Conservation (phyloP, 768 basidiomycete species). For the Mycena kentingensis region DNA sequence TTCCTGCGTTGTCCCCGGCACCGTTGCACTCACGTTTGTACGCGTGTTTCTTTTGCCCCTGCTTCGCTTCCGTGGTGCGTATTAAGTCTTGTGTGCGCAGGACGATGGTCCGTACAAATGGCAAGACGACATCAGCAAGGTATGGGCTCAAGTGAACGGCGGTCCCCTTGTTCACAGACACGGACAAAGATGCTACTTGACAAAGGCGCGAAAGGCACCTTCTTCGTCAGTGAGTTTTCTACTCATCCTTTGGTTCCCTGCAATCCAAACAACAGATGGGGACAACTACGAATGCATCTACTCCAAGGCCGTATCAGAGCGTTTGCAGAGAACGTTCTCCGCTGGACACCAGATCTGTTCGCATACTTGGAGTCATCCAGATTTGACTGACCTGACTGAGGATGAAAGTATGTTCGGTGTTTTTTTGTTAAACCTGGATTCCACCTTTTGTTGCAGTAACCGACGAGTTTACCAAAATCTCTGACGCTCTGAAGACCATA, state of each 20-base stretch:
- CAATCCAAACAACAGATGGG: background rate
- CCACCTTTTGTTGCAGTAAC: conserved; percentile 1
- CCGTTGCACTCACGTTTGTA: conserved; percentile 34
- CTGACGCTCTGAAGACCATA: conserved; percentile 28
- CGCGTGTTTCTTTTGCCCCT: background rate
- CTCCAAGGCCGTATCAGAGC: conserved; percentile 18
- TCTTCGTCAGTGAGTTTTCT: conserved; percentile 32
- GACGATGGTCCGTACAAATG: conserved; percentile 31
- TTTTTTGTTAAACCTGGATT: background rate
- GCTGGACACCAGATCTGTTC: conserved; percentile 36
- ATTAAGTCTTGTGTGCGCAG: conserved; percentile 15
- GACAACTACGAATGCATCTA: conserved; percentile 32
- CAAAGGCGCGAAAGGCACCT: conserved; percentile 33
- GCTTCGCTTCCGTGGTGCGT: background rate
- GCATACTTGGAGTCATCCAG: conserved; percentile 35
- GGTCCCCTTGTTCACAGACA: too few relatives aligned
- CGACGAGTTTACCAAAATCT: conserved; percentile 10
- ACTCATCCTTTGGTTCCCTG: too few relatives aligned
- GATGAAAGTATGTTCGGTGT: conserved; percentile 23
- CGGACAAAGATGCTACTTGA: conserved; percentile 6
- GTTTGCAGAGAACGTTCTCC: conserved; percentile 27
- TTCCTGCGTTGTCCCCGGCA: conserved; percentile 31
- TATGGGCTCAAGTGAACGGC: conserved; percentile 15
- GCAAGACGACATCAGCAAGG: conserved; percentile 22
- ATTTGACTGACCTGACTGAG: conserved; percentile 27